phyloP scores from a whole-genome alignment of 768 basidiomycete genomes.

The Leccinum pellstonianum region DNA sequence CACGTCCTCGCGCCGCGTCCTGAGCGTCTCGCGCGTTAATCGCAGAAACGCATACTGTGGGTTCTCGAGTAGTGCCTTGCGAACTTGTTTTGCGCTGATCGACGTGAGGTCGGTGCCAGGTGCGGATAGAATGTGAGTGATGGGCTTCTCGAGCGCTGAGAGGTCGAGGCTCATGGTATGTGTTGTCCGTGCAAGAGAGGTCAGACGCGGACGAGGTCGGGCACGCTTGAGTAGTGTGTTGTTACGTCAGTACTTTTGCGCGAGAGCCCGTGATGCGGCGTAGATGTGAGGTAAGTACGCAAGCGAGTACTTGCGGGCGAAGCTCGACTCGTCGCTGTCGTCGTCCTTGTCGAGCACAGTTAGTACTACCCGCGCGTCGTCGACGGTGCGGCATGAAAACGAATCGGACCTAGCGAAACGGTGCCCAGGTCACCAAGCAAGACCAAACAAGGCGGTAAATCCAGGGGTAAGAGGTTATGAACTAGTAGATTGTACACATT shows the following conservation, averaged over 20 bases:
- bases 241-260: no score
- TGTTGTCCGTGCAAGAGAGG: neutral
- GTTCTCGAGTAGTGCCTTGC: slow-evolving; percentile 62
- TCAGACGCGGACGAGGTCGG: neutral
- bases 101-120: slow-evolving; percentile 76
- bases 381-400: slow-evolving; percentile 7
- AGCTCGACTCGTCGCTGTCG: slow-evolving; percentile 8
- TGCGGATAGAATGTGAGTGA: slow-evolving; percentile 68
- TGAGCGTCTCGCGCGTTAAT: slow-evolving; percentile 59
- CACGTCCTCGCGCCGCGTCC: slow-evolving; percentile 64
- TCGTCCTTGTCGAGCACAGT: slow-evolving; percentile 5
- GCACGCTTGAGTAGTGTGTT: neutral
- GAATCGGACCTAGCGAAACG: neutral
- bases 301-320: neutral
- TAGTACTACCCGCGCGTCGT: slow-evolving; percentile 2
- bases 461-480: no score
- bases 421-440: slow-evolving; percentile 19
- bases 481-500: neutral
- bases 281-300: neutral
- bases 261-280: no score
- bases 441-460: slow-evolving; percentile 20
- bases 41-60: slow-evolving; percentile 36
- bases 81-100: slow-evolving; percentile 87
- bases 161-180: slow-evolving; percentile 53
- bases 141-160: slow-evolving; percentile 53